Percentiles rank a stretch among this genome's conserved stretches.
phyloP scores from a whole-genome alignment of 2,329 filamentous ascomycete genomes.

The Xylariaceae sp. region DNA sequence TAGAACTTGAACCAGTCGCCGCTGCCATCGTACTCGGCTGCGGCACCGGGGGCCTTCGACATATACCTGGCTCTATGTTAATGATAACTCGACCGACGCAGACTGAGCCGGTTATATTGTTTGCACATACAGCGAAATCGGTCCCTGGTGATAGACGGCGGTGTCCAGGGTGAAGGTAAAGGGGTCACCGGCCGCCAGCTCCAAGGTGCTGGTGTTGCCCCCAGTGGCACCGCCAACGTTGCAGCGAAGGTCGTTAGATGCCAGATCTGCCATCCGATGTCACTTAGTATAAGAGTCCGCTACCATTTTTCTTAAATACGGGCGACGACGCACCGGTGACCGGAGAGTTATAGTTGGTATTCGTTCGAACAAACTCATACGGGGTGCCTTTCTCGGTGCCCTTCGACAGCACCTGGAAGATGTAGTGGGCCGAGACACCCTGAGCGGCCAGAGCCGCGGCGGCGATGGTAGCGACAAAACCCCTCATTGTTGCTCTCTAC shows the following conservation, averaged over 20 bases:
- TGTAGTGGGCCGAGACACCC: constrained; percentile 44
- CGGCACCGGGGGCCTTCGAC: constrained; percentile 42
- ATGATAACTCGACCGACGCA: background rate
- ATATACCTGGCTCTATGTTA: constrained; percentile 40
- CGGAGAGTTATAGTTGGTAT: constrained; percentile 52
- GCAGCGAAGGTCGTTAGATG: constrained; percentile 45
- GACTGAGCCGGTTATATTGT: constrained; percentile 10
- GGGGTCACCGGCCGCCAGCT: constrained; percentile 42
- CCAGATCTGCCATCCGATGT: constrained; percentile 34
- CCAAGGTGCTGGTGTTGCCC: constrained; percentile 39
- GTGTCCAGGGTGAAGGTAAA: constrained; percentile 45
- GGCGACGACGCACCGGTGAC: constrained; percentile 39
- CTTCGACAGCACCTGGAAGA: constrained; percentile 43
- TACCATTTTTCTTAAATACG: background rate
- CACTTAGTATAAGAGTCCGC: background rate
- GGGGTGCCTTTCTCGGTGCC: constrained; percentile 37
- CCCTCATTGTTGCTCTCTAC: constrained; percentile 35
- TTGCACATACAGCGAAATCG: constrained; percentile 37
- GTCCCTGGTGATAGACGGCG: constrained; percentile 47
- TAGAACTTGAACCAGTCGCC: constrained; percentile 47
- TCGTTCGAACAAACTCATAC: constrained; percentile 46
- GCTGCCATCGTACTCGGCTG: constrained; percentile 42
- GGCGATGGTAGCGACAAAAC: constrained; percentile 31
- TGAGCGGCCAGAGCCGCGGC: constrained; percentile 37
- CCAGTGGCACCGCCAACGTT: constrained; percentile 43